Conservation (phyloP, 2,329 filamentous ascomycete genomes). For the Diaporthe helianthi region DNA sequence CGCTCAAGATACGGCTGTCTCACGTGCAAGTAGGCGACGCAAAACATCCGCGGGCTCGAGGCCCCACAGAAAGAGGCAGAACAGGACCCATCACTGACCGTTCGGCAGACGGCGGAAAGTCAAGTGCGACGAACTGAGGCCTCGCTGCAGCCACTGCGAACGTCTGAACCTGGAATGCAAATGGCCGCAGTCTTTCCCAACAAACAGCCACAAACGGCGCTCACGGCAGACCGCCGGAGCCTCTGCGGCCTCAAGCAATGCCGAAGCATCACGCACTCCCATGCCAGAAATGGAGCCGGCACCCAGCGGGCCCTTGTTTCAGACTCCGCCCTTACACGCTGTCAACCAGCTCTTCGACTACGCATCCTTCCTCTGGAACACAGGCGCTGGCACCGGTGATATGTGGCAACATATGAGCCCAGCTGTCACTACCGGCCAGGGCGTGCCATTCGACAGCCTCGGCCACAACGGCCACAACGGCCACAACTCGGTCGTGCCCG, state of each 20-base stretch:
- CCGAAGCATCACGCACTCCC: conserved; percentile 23
- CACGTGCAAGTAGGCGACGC: conserved; percentile 52
- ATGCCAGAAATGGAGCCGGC: conserved; percentile 24
- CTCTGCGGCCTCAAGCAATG: conserved; percentile 1
- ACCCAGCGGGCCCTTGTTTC: conserved; percentile 20
- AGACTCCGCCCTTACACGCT: conserved; percentile 35
- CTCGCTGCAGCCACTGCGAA: conserved; percentile 60
- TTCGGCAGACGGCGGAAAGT: conserved; percentile 56
- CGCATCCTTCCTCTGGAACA: conserved; percentile 57
- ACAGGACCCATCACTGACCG: conserved; percentile 20
- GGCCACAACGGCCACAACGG: conserved; percentile 5
- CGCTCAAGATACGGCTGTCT: conserved; percentile 52
- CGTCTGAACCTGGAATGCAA: conserved; percentile 60
- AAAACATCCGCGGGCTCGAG: neutral
- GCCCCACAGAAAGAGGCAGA: neutral
- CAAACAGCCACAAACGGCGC: conserved; percentile 6
- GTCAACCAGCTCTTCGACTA: conserved; percentile 55
- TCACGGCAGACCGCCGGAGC: conserved; percentile 13
- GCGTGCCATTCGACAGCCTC: neutral
- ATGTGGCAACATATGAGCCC: conserved; percentile 45
- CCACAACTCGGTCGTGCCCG: neutral
- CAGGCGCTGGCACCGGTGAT: conserved; percentile 37
- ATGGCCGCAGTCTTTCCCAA: conserved; percentile 47
- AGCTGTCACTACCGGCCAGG: conserved; percentile 6
- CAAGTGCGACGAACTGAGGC: conserved; percentile 60